A percentile compares a stretch with the other conserved stretches of the same genome.
Conservation (phyloP, 768 basidiomycete species). For the Porphyrellus cyaneotinctus region DNA sequence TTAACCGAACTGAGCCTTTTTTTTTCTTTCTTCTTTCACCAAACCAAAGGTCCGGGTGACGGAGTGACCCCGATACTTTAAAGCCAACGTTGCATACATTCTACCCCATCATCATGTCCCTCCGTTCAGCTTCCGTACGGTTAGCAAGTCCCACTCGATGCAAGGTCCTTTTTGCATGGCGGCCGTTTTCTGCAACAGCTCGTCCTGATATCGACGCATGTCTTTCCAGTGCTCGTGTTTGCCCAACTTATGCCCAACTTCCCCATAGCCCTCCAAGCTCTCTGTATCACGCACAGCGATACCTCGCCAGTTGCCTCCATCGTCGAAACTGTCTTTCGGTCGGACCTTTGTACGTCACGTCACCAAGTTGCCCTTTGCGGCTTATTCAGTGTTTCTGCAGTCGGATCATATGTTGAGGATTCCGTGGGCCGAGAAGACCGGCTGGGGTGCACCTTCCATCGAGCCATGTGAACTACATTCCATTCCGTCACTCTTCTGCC, state of each 20-base stretch:
- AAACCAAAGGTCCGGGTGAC: too few relatives aligned
- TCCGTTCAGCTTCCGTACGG: constrained; percentile 3
- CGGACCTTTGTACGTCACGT: constrained; percentile 65
- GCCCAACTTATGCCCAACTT: not conserved
- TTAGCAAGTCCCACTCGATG: not conserved
- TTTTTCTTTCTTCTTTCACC: too few relatives aligned
- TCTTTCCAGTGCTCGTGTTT: not conserved
- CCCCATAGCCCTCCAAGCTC: constrained; percentile 47
- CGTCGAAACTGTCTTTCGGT: constrained; percentile 74
- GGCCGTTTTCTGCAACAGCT: constrained; percentile 17
- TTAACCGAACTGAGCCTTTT: too few relatives aligned
- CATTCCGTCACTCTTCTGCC: not conserved
- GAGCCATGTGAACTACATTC: constrained; percentile 65
- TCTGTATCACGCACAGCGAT: constrained; percentile 44
- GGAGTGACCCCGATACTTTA: too few relatives aligned
- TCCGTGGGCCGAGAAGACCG: constrained; percentile 64
- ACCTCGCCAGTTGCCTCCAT: constrained; percentile 61
- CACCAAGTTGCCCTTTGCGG: not conserved
- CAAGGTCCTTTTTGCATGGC: constrained; percentile 3
- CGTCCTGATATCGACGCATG: constrained; percentile 52
- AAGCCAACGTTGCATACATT: constrained; percentile 15
- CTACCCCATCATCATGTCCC: constrained; percentile 18
- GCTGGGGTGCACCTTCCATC: constrained; percentile 84
- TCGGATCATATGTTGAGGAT: constrained; percentile 86
- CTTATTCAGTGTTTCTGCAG: constrained; percentile 32